Base-by-base conservation (phyloP, 2,329 filamentous ascomycete species). In the Microdochium paspali region DNA sequence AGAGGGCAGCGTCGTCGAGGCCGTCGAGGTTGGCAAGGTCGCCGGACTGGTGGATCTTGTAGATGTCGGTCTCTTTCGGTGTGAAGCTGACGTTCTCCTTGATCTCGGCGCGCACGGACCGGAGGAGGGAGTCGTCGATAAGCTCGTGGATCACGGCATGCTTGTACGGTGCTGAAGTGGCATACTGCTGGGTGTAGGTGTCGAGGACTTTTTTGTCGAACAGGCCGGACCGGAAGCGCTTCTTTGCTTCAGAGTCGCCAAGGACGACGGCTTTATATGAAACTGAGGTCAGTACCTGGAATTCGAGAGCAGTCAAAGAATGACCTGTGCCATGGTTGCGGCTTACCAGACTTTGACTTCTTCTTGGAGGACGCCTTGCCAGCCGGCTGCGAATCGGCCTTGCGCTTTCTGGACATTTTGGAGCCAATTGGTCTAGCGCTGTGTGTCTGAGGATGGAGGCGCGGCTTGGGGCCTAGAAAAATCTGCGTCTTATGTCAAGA, bases 11-110 rank as follows among this genome's bases (percentile, higher is more conserved):
- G 62, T 94, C 84, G 52, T 95, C 88, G 40, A 98, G 79, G 23
- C 93, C 93, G 66, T 96, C 91, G 49, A 98, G 81, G 68, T 98
- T 98, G 44, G 93, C 93, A 28, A 98, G 78, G 65, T 98, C 93
- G 54, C 93, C 93, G 4, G 91, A 97, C 72, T 98, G 93, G 76
- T 96, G 90, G 62, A 98, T 97, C 69, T 94, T 95, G 79, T 98
- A 98, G 58, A 98, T 98, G 66, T 98, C 93, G 44, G 93, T 98
- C 68, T 98, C 93, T 67, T 98, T 98, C 58, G 90, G 90, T 12
- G 93, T 96, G 71, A 98, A 98, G 56, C 87, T 84, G 56, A 98
- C 87, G 62, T 95, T 90, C 56, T 85, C 77, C 66, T 85, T 84
- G 66, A 97, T 91, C 70, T 98, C 93, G 60, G 78, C 71, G 62